phyloP scores from a whole-genome alignment of 2,329 filamentous ascomycete genomes.

The Aspergillus hortae region DNA sequence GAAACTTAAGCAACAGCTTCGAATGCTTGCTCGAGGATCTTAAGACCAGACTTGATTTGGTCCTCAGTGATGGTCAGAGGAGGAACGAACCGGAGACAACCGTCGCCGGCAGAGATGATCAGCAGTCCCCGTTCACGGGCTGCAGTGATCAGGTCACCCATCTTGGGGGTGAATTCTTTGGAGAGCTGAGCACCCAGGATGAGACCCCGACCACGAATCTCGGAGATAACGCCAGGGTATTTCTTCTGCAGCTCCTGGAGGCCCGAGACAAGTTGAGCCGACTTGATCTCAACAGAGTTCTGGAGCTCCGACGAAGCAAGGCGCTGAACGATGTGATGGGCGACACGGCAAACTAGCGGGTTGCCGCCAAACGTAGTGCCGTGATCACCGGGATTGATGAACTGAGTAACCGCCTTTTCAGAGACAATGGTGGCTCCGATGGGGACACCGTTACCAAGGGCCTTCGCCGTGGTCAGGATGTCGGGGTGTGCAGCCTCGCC shows the following conservation, averaged over 20 bases:
- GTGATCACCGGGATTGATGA: constrained; percentile 75
- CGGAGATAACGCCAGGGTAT: constrained; percentile 69
- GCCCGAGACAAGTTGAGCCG: constrained; percentile 55
- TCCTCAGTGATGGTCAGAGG: constrained; percentile 74
- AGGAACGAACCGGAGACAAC: constrained; percentile 89
- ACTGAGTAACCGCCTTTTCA: constrained; percentile 61
- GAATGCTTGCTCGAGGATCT: constrained; percentile 69
- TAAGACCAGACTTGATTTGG: constrained; percentile 75
- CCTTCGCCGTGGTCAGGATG: constrained; percentile 90
- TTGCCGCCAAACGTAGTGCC: constrained; percentile 94
- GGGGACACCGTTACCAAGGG: constrained; percentile 92
- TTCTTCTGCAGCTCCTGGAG: constrained; percentile 56
- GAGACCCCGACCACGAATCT: constrained; percentile 78
- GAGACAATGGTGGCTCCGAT: constrained; percentile 77
- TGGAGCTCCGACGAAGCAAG: constrained; percentile 71
- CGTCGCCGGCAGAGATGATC: constrained; percentile 88
- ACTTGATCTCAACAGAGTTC: constrained; percentile 65
- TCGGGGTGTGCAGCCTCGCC: constrained; percentile 78
- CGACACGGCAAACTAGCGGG: constrained; percentile 77
- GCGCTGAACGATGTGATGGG: constrained; percentile 77
- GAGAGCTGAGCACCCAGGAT: constrained; percentile 83
- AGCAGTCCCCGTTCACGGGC: constrained; percentile 83
- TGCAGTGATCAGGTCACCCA: constrained; percentile 67
- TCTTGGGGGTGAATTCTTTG: constrained; percentile 57
- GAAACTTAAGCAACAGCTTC: constrained; percentile 39